A percentile compares a stretch with the other conserved stretches of the same genome.
These are phyloP conservation scores for Penicillium italicum DNA, from an alignment of 2,329 filamentous ascomycete genomes.

Conservation along the genomic window DNA sequence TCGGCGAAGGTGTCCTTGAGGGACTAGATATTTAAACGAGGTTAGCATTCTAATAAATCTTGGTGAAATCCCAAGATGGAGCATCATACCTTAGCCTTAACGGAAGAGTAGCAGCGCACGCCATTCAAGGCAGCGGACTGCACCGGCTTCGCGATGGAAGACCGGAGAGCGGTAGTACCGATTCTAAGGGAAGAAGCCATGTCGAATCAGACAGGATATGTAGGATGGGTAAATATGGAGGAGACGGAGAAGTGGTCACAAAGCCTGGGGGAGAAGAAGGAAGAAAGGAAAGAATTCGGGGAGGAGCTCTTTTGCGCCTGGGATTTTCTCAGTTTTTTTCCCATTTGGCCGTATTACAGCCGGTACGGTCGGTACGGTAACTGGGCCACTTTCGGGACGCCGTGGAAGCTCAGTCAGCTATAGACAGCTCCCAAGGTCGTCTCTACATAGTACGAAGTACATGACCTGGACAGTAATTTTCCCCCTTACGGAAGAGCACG, in stretches of 20 bases:
- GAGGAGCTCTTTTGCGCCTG: conserved; percentile 28
- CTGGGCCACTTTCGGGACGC: conserved; percentile 18
- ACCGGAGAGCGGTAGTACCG: conserved; percentile 75
- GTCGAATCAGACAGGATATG: conserved; percentile 42
- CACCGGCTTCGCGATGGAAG: conserved; percentile 66
- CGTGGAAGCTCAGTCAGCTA: conserved; percentile 13
- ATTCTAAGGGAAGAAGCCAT: conserved; percentile 85
- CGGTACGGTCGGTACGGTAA: conserved; percentile 25
- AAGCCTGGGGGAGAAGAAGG: conserved; percentile 35
- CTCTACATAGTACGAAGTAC: no score
- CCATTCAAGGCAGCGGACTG: conserved; percentile 73
- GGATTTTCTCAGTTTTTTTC: conserved; percentile 34
- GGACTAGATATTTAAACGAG: conserved; percentile 56
- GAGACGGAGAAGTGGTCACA: conserved; percentile 34
- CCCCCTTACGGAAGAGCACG: conserved; percentile 16
- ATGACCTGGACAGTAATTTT: conserved; percentile 28
- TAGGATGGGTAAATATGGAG: conserved; percentile 14
- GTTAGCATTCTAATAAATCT: conserved; percentile 25
- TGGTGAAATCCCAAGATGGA: background rate
- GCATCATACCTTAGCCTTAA: conserved; percentile 72
- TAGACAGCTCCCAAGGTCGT: background rate
- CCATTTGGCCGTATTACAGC: conserved; percentile 34
- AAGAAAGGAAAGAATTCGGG: conserved; percentile 29
- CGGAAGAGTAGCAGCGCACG: conserved; percentile 82
- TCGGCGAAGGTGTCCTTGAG: conserved; percentile 98